These are phyloP conservation scores for Rhodocollybia butyracea DNA, from an alignment of 768 basidiomycete genomes.

Conservation along the genomic window DNA sequence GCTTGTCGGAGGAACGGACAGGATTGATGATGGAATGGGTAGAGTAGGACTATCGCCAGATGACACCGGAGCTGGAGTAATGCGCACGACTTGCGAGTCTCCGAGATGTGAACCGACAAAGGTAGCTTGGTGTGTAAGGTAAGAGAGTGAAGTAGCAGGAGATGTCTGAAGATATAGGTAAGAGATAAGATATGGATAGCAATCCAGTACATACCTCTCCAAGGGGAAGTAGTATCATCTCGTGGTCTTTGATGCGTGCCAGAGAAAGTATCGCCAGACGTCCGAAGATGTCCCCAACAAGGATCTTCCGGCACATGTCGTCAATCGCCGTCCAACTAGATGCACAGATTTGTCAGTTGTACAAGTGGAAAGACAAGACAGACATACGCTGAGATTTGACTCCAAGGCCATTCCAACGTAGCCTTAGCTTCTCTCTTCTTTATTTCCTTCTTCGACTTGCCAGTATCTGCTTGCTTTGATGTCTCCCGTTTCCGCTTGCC, in stretches of 20 bases:
- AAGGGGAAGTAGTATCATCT: slow-evolving; percentile 57
- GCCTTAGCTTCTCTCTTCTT: slow-evolving; percentile 54
- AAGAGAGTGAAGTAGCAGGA: slow-evolving; percentile 65
- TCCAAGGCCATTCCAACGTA: slow-evolving; percentile 73
- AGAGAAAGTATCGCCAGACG: slow-evolving; percentile 59
- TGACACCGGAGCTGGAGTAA: slow-evolving; percentile 47
- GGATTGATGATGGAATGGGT: slow-evolving; percentile 46
- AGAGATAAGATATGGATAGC: neutral
- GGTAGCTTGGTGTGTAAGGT: slow-evolving; percentile 64
- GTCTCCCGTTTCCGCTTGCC: slow-evolving; percentile 50
- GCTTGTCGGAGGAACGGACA: slow-evolving; percentile 27
- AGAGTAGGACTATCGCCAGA: slow-evolving; percentile 39
- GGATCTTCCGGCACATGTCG: slow-evolving; percentile 39
- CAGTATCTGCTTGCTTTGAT: slow-evolving; percentile 39
- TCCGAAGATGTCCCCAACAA: slow-evolving; percentile 73
- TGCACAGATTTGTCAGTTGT: neutral
- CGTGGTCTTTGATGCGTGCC: slow-evolving; percentile 31
- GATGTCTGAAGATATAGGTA: slow-evolving; percentile 47
- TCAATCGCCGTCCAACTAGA: slow-evolving; percentile 53
- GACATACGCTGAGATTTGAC: slow-evolving; percentile 64
- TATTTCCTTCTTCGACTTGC: slow-evolving; percentile 53
- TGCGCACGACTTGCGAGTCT: slow-evolving; percentile 72
- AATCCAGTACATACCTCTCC: slow-evolving; percentile 54
- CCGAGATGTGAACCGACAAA: slow-evolving; percentile 83
- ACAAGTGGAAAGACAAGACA: neutral